Evolutionary conservation across 2,329 filamentous ascomycete genomes (phyloP), one percentile per base, ranked within the genome.

Genomic region (Venturia oleaginea): DNA sequence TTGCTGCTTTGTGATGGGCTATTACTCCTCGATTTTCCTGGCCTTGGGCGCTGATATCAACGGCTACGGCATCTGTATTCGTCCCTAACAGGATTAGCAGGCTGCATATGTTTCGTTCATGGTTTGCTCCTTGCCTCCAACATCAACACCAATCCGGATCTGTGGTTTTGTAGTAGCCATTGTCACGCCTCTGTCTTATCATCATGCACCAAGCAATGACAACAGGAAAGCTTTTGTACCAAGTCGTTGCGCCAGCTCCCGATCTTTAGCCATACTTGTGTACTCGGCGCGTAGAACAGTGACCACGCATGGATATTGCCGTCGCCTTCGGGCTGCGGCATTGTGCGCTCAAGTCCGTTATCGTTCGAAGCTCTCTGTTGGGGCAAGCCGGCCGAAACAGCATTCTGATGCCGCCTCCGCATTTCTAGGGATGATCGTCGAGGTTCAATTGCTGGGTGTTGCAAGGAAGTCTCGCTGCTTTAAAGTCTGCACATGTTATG

Each of bases 101-200:
- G 22, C 46, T 51, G 43, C 8, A 24, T 22, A 46, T 46, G 6
- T 51, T 27, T 15, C 24, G 8, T 27, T 19, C 22, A 48, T 2
- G 19, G 5, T 5, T 10, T 15, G 3, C 1, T 24, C 24, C 70
- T 66, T 67, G 74, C 75, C 76, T 67, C 76, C 76, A 30, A 78
- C 77, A 67, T 79, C 77, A 6, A 79, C 76, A 46, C 77, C 77
- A 59, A 79, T 76, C 42, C 77, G 73, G 59, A 78, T 66, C 67
- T 34, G 51, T 32, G 51, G 51, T 32, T 34, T 57, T 57, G 27
- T 30, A n/a, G 51, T 17, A 34, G 51, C 51, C 51, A 57, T 57
- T 6, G 4, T 57, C 51, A 13, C 17, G 51, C n/a, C 19, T 2
- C 27, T n/a, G 11, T 32, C 27, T 19, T 13, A n/a, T n/a, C 24